Evolutionary conservation across 306 rosid species (phyloP), one percentile per base, ranked within the genome.

Genomic region (Prunus davidiana): DNA sequence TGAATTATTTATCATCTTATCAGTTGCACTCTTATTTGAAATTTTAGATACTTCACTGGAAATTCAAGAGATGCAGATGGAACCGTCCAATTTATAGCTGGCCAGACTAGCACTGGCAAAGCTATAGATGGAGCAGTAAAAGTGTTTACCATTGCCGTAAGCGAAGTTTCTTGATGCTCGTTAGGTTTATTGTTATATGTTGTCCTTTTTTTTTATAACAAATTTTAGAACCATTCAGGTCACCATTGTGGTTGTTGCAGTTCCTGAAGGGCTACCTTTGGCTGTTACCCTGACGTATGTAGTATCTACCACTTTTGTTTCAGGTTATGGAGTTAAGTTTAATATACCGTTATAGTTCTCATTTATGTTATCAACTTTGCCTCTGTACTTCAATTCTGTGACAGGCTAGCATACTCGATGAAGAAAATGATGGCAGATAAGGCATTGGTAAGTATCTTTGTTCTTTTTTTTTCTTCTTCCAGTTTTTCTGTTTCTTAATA

Each of bases 351-450:
- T 69, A 25, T 66, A 60, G 51, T 64, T 54, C 13, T 75, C 80
- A 72, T 73, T 70, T 81, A 71, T 73, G 52, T 71, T 67, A 67
- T 64, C 69, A 45, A 69, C 38, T 79, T 77, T 84, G 71, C 61
- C 34, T 67, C 71, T 68, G 49, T 64, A 52, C 25, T 49, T 79
- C 56, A 24, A 73, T 65, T 67, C 34, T 82, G 46, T 38, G 22
- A 67, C 87, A 95, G 99, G 76, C 85, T 95, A 83, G 99, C 99
- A 24, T 95, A 95, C 82, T 95, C 99, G 47, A 95, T 95, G 99
- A 80, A 89, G 88, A 95, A 95, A 88, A 95, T 95, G 99, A 95
- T 95, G 99, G 96, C 89, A 24, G 99, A 95, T 84, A 95, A 95
- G 82, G 97, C 99, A 61, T 71, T 95, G 97, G 99, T 80, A 79